A percentile compares a stretch with the other conserved stretches of the same genome.
Evolutionary conservation across 2,329 filamentous ascomycete genomes (phyloP).

Genomic region (Elsinoe necatrix): DNA sequence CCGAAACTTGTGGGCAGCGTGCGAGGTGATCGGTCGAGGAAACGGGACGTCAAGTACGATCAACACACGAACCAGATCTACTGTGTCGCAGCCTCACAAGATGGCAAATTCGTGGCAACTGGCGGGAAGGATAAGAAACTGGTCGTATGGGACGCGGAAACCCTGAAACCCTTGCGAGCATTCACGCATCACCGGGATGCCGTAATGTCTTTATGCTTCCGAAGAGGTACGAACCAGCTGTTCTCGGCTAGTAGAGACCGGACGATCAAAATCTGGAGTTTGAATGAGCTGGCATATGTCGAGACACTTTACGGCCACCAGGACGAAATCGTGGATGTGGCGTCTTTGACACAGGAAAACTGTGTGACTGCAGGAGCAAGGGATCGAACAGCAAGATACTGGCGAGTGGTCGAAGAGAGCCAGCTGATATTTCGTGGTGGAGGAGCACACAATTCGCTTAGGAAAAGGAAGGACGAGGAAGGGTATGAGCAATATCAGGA

Average conservation of each 20-base stretch:
- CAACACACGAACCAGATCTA: conserved; percentile 76
- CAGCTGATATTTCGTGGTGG: conserved; percentile 92
- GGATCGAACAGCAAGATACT: conserved; percentile 83
- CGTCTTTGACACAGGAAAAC: conserved; percentile 73
- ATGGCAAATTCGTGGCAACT: conserved; percentile 84
- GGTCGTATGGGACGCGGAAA: conserved; percentile 78
- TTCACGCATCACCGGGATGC: conserved; percentile 90
- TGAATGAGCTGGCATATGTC: conserved; percentile 86
- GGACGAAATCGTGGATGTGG: conserved; percentile 77
- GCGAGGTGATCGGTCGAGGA: conserved; percentile 53
- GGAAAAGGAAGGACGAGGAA: conserved; percentile 38
- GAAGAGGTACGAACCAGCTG: conserved; percentile 65
- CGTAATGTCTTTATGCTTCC: conserved; percentile 76
- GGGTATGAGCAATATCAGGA: conserved; percentile 28
- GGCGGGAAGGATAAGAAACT: conserved; percentile 77
- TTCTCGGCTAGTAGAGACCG: conserved; percentile 87
- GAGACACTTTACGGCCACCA: conserved; percentile 96
- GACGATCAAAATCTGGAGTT: conserved; percentile 90
- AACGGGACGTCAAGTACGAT: conserved; percentile 51
- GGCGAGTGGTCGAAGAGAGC: conserved; percentile 93
- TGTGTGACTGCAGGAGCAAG: conserved; percentile 85
- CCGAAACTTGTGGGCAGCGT: conserved; percentile 56
- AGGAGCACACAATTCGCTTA: conserved; percentile 34
- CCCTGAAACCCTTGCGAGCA: conserved; percentile 67
- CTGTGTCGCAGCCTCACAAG: conserved; percentile 75